Evolutionary conservation across 352 stramenopile genomes (phyloP).

Genomic region (Pelagophyceae sp.): DNA sequence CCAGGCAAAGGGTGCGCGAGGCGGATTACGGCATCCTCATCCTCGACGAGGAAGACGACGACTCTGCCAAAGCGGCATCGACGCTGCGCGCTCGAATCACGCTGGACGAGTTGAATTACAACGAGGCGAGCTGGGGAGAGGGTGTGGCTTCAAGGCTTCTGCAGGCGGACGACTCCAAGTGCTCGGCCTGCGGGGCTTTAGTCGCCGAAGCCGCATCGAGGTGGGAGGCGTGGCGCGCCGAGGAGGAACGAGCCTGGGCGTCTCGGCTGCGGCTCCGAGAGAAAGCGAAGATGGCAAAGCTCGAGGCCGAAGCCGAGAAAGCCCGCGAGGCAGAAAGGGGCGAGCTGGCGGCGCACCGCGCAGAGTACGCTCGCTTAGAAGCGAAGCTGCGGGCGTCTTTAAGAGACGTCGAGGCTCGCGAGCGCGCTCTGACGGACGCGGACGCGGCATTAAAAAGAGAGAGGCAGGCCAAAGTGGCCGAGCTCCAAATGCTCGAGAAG

Average conservation of each 20-base stretch:
- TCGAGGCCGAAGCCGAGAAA: constrained; percentile 26
- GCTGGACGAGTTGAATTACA: background rate
- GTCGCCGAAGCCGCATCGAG: background rate
- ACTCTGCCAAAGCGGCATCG: background rate
- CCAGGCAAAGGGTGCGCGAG: background rate
- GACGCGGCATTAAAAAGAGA: constrained; percentile 24
- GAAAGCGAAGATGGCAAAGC: constrained; percentile 14
- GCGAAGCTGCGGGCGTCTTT: constrained; percentile 20
- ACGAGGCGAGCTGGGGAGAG: background rate
- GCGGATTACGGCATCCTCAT: background rate
- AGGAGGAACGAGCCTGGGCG: constrained; percentile 15
- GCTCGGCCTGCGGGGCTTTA: background rate
- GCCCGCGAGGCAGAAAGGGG: constrained; percentile 19
- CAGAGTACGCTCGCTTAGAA: constrained; percentile 19
- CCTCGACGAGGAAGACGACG: background rate
- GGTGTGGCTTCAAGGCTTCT: background rate
- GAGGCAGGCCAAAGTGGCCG: constrained; percentile 7
- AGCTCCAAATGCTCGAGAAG: constrained; percentile 26
- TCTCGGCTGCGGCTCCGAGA: background rate
- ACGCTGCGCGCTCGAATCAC: background rate
- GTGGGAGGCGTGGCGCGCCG: constrained; percentile 6
- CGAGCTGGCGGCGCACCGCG: background rate
- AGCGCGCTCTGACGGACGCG: constrained; percentile 20
- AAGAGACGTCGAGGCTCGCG: constrained; percentile 22
- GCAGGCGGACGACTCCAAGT: background rate